Conservation (phyloP, 2,329 filamentous ascomycete species). For the Fusarium multiceps region DNA sequence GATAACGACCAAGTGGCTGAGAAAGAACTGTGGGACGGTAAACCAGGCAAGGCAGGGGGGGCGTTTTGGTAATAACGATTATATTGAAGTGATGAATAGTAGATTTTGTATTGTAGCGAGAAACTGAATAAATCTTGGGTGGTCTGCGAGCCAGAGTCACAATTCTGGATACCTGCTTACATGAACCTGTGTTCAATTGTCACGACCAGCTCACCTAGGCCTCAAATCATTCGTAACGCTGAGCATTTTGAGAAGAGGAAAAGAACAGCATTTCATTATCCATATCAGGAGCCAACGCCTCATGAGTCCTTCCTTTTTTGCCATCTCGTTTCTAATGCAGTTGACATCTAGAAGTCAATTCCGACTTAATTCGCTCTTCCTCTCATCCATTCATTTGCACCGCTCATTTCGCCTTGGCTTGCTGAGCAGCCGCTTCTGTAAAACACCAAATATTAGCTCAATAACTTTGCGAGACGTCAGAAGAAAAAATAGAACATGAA, state of each 20-base stretch:
- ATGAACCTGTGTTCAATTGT: neutral
- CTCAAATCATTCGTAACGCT: neutral
- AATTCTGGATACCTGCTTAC: neutral
- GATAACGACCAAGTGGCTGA: constrained; percentile 48
- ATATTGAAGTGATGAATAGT: constrained; percentile 2
- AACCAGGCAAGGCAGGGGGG: constrained; percentile 52
- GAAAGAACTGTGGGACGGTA: constrained; percentile 54
- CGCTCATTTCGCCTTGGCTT: constrained; percentile 65
- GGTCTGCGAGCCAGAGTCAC: neutral
- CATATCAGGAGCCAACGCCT: constrained; percentile 47
- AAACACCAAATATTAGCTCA: constrained; percentile 18
- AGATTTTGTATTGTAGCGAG: neutral
- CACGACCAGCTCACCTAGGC: neutral
- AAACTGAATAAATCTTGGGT: neutral
- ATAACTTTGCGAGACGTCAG: neutral
- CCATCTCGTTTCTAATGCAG: constrained; percentile 35
- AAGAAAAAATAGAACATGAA: neutral
- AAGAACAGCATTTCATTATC: constrained; percentile 45
- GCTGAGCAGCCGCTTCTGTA: constrained; percentile 67
- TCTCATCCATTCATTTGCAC: constrained; percentile 1
- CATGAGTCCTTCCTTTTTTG: constrained; percentile 36
- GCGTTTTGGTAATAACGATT: constrained; percentile 53
- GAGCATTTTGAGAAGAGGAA: constrained; percentile 6
- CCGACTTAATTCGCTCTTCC: constrained; percentile 12
- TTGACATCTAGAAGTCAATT: constrained; percentile 13